Evolutionary conservation across 305 asterid genomes (phyloP), one percentile per base, ranked within the genome.

Genomic region (Ruellia speciosa): DNA sequence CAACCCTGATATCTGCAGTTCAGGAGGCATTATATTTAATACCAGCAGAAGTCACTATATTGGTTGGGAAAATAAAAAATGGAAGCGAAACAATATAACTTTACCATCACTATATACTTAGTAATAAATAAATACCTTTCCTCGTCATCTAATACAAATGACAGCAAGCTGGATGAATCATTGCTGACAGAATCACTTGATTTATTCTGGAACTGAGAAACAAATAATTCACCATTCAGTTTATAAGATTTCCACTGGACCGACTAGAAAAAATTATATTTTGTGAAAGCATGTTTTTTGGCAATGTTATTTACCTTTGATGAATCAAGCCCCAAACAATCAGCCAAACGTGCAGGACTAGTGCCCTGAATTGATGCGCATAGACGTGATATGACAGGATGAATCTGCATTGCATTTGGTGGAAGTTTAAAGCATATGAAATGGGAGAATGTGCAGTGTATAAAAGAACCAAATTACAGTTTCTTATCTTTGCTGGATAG

Each of bases 291-390:
- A 43, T 13, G n/a, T 33, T 15, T 48, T 13, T 2, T 16, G 2
- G 15, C 10, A 18, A 54, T 18, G 62, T 7, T 9, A 49, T 61
- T 59, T 70, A 88, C 99, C 94, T 84, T 93, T 56, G 99, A 86
- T 51, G 97, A 76, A 67, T 93, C 99, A 49, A 93, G 94, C 51
- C 97, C 99, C 67, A 88, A 79, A 84, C 99, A 93, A 62, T 88
- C 97, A 73, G 99, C 99, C 82, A 93, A 79, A 72, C 85, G 95
- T 58, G 99, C 76, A 54, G 97, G 96, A 70, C 94, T 88, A 60
- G 99, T 93, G 56, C 99, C 99, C 79, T 93, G 87, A 80, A 93
- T 87, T 64, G 96, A 81, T 59, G 95, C 96, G 64, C 97, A 93
- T 43, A 93, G 86, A 51, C 99, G 95, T 35, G 96, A 89, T 79